Conservation (phyloP, 2,329 filamentous ascomycete species). For the Cladosporium oxysporum region DNA sequence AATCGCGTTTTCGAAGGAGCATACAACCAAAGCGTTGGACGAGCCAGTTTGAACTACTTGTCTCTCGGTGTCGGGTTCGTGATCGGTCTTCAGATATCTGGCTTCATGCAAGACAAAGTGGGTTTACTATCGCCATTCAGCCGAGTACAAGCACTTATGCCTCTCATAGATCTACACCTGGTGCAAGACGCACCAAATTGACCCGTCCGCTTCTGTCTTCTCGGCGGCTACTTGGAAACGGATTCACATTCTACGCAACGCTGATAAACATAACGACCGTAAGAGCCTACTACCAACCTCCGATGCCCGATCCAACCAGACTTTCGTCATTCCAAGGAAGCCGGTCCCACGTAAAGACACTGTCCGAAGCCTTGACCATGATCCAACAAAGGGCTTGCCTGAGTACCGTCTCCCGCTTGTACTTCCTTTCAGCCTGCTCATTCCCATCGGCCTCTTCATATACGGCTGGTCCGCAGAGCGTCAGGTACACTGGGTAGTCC, state of each 20-base stretch:
- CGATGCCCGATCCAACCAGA: not conserved
- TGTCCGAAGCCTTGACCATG: constrained; percentile 32
- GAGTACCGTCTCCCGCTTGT: constrained; percentile 52
- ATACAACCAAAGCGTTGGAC: constrained; percentile 28
- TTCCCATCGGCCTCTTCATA: constrained; percentile 30
- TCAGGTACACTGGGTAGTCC: constrained; percentile 30
- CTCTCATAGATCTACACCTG: constrained; percentile 21
- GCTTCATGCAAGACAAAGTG: constrained; percentile 27
- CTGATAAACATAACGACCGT: not conserved
- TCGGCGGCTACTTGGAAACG: constrained; percentile 22
- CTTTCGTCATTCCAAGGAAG: constrained; percentile 1
- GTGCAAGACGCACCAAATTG: constrained; percentile 27
- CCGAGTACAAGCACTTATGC: not conserved
- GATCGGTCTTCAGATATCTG: constrained; percentile 41
- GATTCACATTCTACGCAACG: not conserved
- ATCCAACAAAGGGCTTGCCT: constrained; percentile 29
- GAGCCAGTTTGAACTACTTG: constrained; percentile 31
- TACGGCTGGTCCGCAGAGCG: constrained; percentile 31
- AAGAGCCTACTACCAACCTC: not conserved
- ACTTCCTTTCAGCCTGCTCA: constrained; percentile 44
- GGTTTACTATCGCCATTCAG: not conserved
- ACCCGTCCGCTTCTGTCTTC: constrained; percentile 24
- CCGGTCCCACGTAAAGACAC: constrained; percentile 17
- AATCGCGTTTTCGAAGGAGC: constrained; percentile 24
- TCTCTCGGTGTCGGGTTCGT: constrained; percentile 52